These are phyloP conservation scores for Coemansia sp. DNA, from an alignment of 192 early-diverging fungal genomes.

Conservation along the genomic window DNA sequence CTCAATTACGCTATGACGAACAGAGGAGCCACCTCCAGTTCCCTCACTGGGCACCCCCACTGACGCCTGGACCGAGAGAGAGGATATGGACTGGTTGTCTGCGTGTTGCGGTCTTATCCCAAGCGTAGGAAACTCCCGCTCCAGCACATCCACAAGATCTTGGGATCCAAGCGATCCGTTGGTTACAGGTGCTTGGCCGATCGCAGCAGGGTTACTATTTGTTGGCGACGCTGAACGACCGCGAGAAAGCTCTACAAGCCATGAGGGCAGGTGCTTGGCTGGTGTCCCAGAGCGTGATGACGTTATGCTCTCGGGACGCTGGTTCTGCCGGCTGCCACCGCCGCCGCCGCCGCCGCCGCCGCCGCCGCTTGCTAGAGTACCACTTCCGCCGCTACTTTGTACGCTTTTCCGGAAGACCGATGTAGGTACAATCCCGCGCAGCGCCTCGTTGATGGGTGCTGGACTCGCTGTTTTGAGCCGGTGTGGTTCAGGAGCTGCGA, in stretches of 20 bases:
- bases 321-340: not conserved
- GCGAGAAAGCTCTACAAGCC: constrained; percentile 54
- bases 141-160: constrained; percentile 43
- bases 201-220: not conserved
- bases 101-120: constrained; percentile 9
- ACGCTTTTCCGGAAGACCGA: constrained; percentile 56
- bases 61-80: constrained; percentile 51
- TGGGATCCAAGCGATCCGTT: constrained; percentile 36
- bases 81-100: constrained; percentile 49
- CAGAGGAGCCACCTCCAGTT: constrained; percentile 18
- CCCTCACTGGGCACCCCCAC: constrained; percentile 37
- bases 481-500: not conserved
- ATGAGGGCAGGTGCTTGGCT: constrained; percentile 46
- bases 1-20: constrained; percentile 24
- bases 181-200: constrained; percentile 4
- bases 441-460: constrained; percentile 50
- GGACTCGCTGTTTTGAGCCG: constrained; percentile 35
- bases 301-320: constrained; percentile 27
- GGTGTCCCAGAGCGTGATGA: constrained; percentile 46
- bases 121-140: constrained; percentile 47
- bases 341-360: not conserved
- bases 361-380: not conserved
- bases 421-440: constrained; percentile 55
- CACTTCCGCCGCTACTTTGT: constrained; percentile 16
- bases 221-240: constrained; percentile 30